Base-by-base conservation (phyloP, 805 yeast genomes). In the Yamadazyma philogaea region DNA sequence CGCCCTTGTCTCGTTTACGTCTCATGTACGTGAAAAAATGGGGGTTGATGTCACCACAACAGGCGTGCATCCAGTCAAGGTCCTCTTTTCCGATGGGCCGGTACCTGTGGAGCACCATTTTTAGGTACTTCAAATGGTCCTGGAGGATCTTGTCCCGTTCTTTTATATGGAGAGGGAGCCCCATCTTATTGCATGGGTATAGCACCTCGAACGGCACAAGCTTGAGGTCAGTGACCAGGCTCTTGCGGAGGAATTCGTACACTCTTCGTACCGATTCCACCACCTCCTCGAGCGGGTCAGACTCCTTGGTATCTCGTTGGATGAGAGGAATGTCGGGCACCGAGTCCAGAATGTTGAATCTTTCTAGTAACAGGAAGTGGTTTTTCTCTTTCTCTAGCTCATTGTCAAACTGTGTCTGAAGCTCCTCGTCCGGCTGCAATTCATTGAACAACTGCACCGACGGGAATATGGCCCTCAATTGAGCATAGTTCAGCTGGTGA, bases 401-500 rank as follows among this genome's bases (percentile, higher is more conserved):
- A 16, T 44, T 18, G 16, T 56, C 45, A 45, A 62, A 65, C n/a
- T 20, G 21, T 6, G 33, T 22, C 12, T 46, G 26, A 20, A 43
- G 40, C 14, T 44, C 40, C 2, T 33, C 30, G 12, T 45, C 40
- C 7, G 39, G 37, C 15, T 44, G 36, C 22, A 55, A 30, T 14
- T 26, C 26, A 33, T 56, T 35, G 56, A 51, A 38, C 11, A 48
- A 14, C 44, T 70, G 72, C 4, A 56, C 60, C 37, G 54, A 63
- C 5, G 74, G 74, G 68, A 68, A 68, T 3, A 44, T 30, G 1
- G 40, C 30, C 21, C 58, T 55, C 30, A 67, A 46, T 6, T 54
- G 41, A 18, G 48, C 34, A 39, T 61, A 59, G 18, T 53, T 52
- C 26, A 50, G 40, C 8, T 48, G 44, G 3, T 41, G 34, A 45